These are phyloP conservation scores for Termitomyces sp. DNA, from an alignment of 768 basidiomycete species.

Conservation along the genomic window DNA sequence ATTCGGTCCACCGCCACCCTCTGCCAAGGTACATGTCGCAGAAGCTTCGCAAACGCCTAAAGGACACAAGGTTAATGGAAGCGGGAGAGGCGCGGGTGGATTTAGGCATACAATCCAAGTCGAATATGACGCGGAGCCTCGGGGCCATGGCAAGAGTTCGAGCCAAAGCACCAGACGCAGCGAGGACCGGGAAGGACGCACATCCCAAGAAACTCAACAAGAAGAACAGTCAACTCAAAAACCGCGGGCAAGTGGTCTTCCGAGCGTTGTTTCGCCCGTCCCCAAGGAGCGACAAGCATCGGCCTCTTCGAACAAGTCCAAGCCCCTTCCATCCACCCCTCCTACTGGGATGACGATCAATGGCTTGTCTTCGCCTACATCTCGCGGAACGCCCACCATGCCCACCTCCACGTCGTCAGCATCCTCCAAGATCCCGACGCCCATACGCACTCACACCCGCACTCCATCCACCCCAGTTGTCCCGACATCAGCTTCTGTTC, in stretches of 20 bases:
- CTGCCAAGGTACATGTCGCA: constrained; percentile 6
- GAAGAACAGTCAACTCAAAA: neutral
- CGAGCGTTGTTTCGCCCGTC: constrained; percentile 6
- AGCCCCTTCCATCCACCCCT: constrained; percentile 22
- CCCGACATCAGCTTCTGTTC: neutral
- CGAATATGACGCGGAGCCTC: constrained; percentile 72
- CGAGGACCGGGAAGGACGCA: constrained; percentile 20
- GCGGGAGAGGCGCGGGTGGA: constrained; percentile 26
- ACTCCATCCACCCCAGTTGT: constrained; percentile 8
- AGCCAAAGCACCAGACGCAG: constrained; percentile 23
- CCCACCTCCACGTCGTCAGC: neutral
- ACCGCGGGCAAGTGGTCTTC: constrained; percentile 4
- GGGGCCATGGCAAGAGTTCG: constrained; percentile 14
- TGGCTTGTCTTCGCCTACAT: neutral
- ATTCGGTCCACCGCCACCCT: constrained; percentile 48
- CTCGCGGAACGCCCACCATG: neutral
- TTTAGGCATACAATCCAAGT: constrained; percentile 95
- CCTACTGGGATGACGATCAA: neutral
- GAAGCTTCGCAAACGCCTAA: constrained; percentile 20
- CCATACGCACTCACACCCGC: constrained; percentile 4
- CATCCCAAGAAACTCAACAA: neutral
- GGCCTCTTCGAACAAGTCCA: constrained; percentile 22
- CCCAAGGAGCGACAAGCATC: constrained; percentile 28
- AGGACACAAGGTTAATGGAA: constrained; percentile 42
- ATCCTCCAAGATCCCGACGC: constrained; percentile 5